Conservation (phyloP, 2,329 filamentous ascomycete genomes). For the Colletotrichum lini region DNA sequence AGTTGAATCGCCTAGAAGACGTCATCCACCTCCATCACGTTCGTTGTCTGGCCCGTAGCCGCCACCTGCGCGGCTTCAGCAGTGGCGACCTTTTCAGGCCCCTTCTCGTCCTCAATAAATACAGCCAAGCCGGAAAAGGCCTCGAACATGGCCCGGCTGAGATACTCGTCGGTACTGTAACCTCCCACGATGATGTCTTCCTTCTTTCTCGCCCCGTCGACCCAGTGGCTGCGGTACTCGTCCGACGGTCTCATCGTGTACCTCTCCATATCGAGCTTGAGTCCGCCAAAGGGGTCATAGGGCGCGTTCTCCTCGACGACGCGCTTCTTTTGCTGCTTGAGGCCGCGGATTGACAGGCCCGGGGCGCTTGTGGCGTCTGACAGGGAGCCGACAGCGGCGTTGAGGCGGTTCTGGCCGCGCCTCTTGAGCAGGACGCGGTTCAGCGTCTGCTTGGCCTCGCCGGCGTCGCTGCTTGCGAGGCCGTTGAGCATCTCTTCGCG, state of each 20-base stretch:
- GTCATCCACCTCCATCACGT: slow-evolving; percentile 66
- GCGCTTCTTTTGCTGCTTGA: slow-evolving; percentile 72
- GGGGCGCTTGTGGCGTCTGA: slow-evolving; percentile 49
- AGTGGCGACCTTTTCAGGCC: slow-evolving; percentile 53
- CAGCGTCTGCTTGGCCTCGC: slow-evolving; percentile 71
- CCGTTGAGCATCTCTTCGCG: slow-evolving; percentile 79
- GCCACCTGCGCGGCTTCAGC: slow-evolving; percentile 55
- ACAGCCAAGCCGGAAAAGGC: slow-evolving; percentile 92
- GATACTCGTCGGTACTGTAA: slow-evolving; percentile 87
- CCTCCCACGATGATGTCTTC: slow-evolving; percentile 81
- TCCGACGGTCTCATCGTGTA: slow-evolving; percentile 73
- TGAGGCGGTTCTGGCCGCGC: slow-evolving; percentile 67
- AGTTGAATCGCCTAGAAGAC: slow-evolving; percentile 20
- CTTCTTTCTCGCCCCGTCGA: slow-evolving; percentile 77
- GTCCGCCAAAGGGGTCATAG: slow-evolving; percentile 90
- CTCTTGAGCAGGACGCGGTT: slow-evolving; percentile 80
- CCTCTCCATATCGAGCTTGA: slow-evolving; percentile 77
- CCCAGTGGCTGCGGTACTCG: slow-evolving; percentile 81
- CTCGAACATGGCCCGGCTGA: slow-evolving; percentile 84
- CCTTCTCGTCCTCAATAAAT: slow-evolving; percentile 85
- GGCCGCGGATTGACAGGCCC: slow-evolving; percentile 80
- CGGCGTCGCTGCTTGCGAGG: slow-evolving; percentile 73
- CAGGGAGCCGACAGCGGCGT: slow-evolving; percentile 51
- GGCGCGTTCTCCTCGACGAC: slow-evolving; percentile 75
- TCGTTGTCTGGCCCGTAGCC: slow-evolving; percentile 48